These are phyloP conservation scores for Silene vulgaris DNA, from an alignment of 179 eudicot genomes.

Conservation along the genomic window DNA sequence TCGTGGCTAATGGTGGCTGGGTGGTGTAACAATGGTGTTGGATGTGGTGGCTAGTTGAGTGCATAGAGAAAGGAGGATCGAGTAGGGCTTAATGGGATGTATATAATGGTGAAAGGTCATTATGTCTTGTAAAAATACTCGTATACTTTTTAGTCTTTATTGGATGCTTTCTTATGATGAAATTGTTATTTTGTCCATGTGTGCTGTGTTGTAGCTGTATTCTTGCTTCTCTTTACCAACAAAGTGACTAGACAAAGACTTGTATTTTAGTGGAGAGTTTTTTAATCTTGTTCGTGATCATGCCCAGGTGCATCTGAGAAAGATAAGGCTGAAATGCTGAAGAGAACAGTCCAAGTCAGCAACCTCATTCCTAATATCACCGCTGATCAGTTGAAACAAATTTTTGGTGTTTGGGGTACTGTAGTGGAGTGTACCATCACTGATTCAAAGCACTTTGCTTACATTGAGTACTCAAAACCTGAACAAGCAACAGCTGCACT, in stretches of 20 bases:
- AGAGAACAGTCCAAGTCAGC: conserved; percentile 90
- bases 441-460: conserved; percentile 92
- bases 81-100: no score
- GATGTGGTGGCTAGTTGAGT: no score
- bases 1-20: no score
- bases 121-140: not conserved
- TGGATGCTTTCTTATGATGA: not conserved
- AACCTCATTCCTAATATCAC: conserved; percentile 86
- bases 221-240: not conserved
- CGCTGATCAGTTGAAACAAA: conserved; percentile 82
- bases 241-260: not conserved
- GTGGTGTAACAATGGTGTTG: no score
- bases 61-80: no score
- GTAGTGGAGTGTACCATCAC: conserved; percentile 79
- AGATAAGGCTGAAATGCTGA: conserved; percentile 54
- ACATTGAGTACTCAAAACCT: conserved; percentile 78
- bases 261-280: conserved; percentile 2
- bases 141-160: not conserved
- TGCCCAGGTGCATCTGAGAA: conserved; percentile 51
- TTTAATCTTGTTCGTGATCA: conserved; percentile 17
- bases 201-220: not conserved
- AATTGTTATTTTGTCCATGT: not conserved
- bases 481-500: conserved; percentile 90
- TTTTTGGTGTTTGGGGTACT: conserved; percentile 78
- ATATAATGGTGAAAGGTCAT: not conserved